phyloP scores from a whole-genome alignment of 306 rosid genomes.

The Bauhinia variegata region DNA sequence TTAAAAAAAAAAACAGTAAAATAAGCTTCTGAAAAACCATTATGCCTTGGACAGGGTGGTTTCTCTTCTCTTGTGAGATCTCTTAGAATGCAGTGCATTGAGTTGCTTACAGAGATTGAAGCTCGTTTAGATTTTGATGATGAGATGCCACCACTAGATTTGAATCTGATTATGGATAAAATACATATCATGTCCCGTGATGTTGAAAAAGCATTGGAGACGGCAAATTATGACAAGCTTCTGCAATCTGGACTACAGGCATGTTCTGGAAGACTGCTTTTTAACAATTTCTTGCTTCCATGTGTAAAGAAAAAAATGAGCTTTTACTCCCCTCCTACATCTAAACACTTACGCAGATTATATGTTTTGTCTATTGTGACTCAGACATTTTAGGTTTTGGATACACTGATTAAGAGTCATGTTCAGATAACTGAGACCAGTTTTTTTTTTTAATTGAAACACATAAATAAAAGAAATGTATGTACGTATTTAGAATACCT shows the following conservation, averaged over 20 bases:
- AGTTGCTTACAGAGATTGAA: conserved; percentile 92
- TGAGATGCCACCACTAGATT: conserved; percentile 90
- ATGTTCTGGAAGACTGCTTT: conserved; percentile 23
- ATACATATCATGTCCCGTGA: conserved; percentile 69
- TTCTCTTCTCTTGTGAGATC: conserved; percentile 81
- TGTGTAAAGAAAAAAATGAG: background rate
- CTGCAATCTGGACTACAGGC: conserved; percentile 98
- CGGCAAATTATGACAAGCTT: conserved; percentile 93
- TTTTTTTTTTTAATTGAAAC: no score
- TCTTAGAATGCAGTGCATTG: conserved; percentile 76
- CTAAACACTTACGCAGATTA: background rate
- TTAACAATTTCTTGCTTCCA: conserved; percentile 3
- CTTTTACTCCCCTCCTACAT: background rate
- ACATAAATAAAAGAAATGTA: background rate
- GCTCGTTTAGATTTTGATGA: conserved; percentile 95
- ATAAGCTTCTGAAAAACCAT: conserved; percentile 17
- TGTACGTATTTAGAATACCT: background rate
- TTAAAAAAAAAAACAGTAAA: no score
- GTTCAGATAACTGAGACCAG: background rate
- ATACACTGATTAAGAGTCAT: background rate
- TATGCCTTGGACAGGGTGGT: conserved; percentile 71
- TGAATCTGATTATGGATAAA: conserved; percentile 54
- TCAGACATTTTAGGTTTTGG: background rate
- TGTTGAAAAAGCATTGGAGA: conserved; percentile 80
- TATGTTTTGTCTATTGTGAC: background rate